phyloP scores from a whole-genome alignment of 257 asterid species.

The Rhazya stricta region DNA sequence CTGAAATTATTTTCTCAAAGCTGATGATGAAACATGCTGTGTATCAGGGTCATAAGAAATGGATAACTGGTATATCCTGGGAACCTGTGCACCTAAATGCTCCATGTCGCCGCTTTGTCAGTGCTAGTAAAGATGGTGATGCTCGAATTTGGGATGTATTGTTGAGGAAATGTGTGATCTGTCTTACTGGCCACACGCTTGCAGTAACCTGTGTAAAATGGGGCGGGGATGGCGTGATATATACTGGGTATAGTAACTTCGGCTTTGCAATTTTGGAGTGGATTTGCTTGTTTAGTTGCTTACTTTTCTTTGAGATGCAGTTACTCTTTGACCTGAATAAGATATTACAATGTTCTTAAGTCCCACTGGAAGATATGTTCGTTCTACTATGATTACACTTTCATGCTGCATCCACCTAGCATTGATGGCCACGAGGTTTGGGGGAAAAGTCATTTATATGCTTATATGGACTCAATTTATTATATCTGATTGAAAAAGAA shows the following conservation, averaged over 20 bases:
- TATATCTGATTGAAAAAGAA: neutral
- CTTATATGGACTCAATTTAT: neutral
- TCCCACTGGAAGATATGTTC: neutral
- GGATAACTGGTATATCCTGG: conserved; percentile 98
- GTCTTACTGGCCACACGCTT: conserved; percentile 85
- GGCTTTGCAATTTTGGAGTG: neutral
- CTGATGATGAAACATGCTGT: conserved; percentile 10
- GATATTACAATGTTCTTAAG: neutral
- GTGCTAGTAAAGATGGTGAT: conserved; percentile 98
- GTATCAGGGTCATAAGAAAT: conserved; percentile 93
- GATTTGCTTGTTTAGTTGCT: neutral
- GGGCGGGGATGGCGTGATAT: conserved; percentile 97
- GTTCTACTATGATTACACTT: neutral
- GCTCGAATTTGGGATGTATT: conserved; percentile 95
- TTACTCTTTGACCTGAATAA: neutral
- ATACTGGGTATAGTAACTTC: conserved; percentile 65
- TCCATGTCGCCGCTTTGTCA: conserved; percentile 89
- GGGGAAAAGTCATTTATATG: neutral
- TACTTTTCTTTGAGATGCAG: neutral
- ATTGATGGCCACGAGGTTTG: neutral
- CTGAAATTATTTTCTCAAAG: neutral
- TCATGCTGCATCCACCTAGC: neutral
- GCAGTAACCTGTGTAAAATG: conserved; percentile 96
- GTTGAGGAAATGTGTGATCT: conserved; percentile 58
- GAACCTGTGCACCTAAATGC: conserved; percentile 90